Percentiles rank a stretch among this genome's conserved stretches.
phyloP scores from a whole-genome alignment of 345 rosid genomes.

The Carallia brachiata region DNA sequence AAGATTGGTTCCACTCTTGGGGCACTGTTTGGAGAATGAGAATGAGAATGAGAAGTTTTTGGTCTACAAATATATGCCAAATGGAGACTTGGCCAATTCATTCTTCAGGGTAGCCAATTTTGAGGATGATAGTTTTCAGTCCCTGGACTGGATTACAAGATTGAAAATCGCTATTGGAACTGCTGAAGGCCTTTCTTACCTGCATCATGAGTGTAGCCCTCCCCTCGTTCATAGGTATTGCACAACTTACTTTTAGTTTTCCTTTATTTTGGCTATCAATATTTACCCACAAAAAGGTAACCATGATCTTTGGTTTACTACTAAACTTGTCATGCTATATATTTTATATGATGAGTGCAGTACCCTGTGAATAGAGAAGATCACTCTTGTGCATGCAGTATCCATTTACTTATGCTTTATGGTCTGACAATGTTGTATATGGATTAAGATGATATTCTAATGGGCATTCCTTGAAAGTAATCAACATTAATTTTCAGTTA shows the following conservation, averaged over 20 bases:
- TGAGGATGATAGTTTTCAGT: conserved; percentile 19
- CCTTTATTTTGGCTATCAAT: conserved; percentile 1
- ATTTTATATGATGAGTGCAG: not conserved
- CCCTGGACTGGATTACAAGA: conserved; percentile 36
- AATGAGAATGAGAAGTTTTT: conserved; percentile 24
- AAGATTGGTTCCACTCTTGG: conserved; percentile 29
- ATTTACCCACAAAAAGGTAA: not conserved
- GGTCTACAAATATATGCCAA: conserved; percentile 29
- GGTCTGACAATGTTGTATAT: not conserved
- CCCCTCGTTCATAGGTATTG: conserved; percentile 35
- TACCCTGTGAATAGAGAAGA: not conserved
- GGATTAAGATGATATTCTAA: not conserved
- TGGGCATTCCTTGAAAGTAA: not conserved
- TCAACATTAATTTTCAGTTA: not conserved
- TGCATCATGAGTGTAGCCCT: conserved; percentile 34
- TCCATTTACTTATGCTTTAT: not conserved
- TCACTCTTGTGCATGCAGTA: not conserved
- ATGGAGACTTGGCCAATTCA: conserved; percentile 30
- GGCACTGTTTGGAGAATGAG: conserved; percentile 30
- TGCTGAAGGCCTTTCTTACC: conserved; percentile 33
- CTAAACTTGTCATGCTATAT: not conserved
- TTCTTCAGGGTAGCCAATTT: conserved; percentile 10
- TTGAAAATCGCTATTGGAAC: conserved; percentile 33
- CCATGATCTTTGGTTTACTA: no score
- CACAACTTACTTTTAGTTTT: conserved; percentile 14